These are phyloP conservation scores for Metarhizium rileyi DNA, from an alignment of 2,329 filamentous ascomycete species.

Conservation along the genomic window DNA sequence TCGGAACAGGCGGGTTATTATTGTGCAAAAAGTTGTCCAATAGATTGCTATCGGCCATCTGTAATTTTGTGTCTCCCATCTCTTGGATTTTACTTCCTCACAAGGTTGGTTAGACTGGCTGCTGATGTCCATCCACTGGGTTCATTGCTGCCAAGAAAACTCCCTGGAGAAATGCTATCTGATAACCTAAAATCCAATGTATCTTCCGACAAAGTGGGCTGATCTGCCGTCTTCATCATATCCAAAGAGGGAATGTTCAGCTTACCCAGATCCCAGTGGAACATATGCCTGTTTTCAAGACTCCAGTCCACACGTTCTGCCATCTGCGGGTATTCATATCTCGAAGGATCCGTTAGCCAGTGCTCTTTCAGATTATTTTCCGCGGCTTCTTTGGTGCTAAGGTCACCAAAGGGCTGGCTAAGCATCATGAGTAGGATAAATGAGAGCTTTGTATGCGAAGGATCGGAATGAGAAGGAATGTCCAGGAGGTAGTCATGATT, in stretches of 20 bases:
- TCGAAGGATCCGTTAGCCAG: not conserved
- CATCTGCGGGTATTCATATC: not conserved
- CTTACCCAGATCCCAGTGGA: not conserved
- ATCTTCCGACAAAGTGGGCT: not conserved
- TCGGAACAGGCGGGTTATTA: too few relatives aligned
- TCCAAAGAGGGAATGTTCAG: not conserved
- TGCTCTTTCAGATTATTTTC: not conserved
- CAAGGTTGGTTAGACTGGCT: not conserved
- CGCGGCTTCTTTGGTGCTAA: not conserved
- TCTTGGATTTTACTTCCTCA: not conserved
- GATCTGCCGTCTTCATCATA: not conserved
- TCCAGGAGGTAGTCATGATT: not conserved
- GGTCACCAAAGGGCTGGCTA: not conserved
- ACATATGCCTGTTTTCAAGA: not conserved
- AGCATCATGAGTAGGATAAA: not conserved
- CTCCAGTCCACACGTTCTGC: not conserved
- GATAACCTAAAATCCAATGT: not conserved
- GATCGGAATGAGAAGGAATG: not conserved
- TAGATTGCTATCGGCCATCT: too few relatives aligned
- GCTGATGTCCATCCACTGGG: slow-evolving; percentile 4
- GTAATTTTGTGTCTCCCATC: not conserved
- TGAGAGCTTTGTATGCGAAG: not conserved
- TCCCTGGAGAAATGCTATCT: not conserved
- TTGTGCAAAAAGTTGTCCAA: too few relatives aligned
- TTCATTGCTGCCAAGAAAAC: slow-evolving; percentile 1